Conservation (phyloP, 2,329 filamentous ascomycete species). For the Fusarium floridanum region DNA sequence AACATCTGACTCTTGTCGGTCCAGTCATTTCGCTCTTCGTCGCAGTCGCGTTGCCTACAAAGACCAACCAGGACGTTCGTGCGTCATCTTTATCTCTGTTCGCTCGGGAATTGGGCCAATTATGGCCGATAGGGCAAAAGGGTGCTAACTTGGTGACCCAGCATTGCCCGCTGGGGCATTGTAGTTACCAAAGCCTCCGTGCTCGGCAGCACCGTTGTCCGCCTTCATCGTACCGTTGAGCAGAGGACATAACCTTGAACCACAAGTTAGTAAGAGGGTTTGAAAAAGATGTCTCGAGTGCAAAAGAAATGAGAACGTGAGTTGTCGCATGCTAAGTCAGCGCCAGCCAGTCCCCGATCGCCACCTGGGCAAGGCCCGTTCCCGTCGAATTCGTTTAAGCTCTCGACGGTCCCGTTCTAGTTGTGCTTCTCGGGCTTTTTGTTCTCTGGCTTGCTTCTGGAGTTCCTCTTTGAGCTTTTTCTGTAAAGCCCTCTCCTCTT, state of each 20-base stretch:
- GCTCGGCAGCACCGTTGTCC: conserved; percentile 66
- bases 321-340: conserved; percentile 27
- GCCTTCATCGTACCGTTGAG: conserved; percentile 85
- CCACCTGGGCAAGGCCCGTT: conserved; percentile 37
- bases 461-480: conserved; percentile 36
- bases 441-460: conserved; percentile 30
- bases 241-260: conserved; percentile 79
- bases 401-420: conserved; percentile 23
- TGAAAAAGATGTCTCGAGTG: conserved; percentile 13
- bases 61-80: not conserved
- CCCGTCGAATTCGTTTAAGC: conserved; percentile 33
- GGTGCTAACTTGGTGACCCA: conserved; percentile 50
- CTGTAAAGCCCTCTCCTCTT: conserved; percentile 29
- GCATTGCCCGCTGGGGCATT: conserved; percentile 54
- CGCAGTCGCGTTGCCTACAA: not conserved
- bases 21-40: not conserved
- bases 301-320: conserved; percentile 21
- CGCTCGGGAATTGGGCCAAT: not conserved
- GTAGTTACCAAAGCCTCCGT: conserved; percentile 71
- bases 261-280: conserved; percentile 40
- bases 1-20: not conserved
- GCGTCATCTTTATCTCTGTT: not conserved
- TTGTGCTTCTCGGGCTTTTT: conserved; percentile 28
- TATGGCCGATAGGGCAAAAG: not conserved
- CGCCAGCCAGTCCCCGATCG: conserved; percentile 32